These are phyloP conservation scores for Fulvia fulva DNA, from an alignment of 2,329 filamentous ascomycete genomes.

Conservation along the genomic window DNA sequence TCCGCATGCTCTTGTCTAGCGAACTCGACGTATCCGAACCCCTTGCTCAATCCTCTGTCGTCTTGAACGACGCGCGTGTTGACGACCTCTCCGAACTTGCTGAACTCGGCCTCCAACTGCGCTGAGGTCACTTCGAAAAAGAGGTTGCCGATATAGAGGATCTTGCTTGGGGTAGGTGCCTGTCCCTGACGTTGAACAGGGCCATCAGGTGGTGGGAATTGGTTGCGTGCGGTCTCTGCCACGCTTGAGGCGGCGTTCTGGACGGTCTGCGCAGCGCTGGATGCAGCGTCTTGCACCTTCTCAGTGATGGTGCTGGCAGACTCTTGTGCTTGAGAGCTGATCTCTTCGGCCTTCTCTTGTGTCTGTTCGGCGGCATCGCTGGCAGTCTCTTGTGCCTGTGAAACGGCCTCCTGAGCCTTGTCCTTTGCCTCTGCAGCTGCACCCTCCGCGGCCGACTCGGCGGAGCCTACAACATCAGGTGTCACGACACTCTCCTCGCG, in stretches of 20 bases:
- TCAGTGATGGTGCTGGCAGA: constrained; percentile 15
- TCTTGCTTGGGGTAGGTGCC: constrained; percentile 34
- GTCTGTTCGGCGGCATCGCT: constrained; percentile 19
- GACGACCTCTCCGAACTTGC: constrained; percentile 54
- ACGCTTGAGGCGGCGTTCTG: constrained; percentile 5
- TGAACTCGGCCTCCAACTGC: constrained; percentile 58
- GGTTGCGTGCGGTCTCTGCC: background rate
- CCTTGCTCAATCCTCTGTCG: constrained; percentile 62
- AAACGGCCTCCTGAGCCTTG: constrained; percentile 20
- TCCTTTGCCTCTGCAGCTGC: constrained; percentile 19
- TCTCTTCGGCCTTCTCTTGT: constrained; percentile 21
- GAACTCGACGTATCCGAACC: constrained; percentile 66
- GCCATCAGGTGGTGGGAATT: background rate
- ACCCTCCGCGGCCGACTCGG: constrained; percentile 14
- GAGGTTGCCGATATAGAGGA: constrained; percentile 65
- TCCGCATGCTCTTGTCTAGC: constrained; percentile 50
- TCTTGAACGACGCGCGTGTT: constrained; percentile 57
- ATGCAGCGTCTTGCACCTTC: constrained; percentile 10
- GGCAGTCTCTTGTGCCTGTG: constrained; percentile 8
- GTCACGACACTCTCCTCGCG: constrained; percentile 23
- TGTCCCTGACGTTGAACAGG: constrained; percentile 14
- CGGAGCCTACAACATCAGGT: constrained; percentile 25
- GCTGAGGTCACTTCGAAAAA: constrained; percentile 64
- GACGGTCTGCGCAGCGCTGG: constrained; percentile 5
- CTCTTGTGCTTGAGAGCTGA: constrained; percentile 7